Conservation (phyloP, 306 rosid genomes). For the Clitoria ternatea region DNA sequence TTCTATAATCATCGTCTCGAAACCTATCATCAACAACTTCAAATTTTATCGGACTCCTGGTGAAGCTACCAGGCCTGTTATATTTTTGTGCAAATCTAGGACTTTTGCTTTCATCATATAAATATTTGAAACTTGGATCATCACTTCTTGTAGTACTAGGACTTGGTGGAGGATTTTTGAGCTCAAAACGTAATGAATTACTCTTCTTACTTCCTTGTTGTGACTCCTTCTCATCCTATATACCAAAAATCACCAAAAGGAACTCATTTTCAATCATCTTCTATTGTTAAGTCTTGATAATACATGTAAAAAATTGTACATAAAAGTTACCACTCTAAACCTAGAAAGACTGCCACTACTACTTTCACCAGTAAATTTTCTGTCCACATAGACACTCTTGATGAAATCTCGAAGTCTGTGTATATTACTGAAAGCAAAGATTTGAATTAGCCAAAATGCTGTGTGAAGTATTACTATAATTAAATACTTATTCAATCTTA, state of each 20-base stretch:
- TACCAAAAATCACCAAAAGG: not conserved
- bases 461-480: not conserved
- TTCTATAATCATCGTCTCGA: conserved; percentile 44
- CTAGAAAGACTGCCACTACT: conserved; percentile 34
- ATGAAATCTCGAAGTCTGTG: conserved; percentile 67
- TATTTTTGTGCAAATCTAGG: conserved; percentile 46
- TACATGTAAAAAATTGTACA: not conserved
- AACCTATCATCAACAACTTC: conserved; percentile 89
- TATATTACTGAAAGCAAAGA: conserved; percentile 55
- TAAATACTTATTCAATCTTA: not conserved
- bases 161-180: conserved; percentile 31
- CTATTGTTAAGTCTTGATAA: not conserved
- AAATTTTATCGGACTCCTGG: conserved; percentile 47
- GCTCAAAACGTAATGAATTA: conserved; percentile 31
- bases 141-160: conserved; percentile 35
- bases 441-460: conserved; percentile 27
- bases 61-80: conserved; percentile 36
- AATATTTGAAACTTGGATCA: conserved; percentile 32
- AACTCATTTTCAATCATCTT: conserved; percentile 1
- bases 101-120: conserved; percentile 68
- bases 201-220: conserved; percentile 36
- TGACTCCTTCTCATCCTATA: conserved; percentile 53
- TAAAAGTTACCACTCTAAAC: conserved; percentile 57
- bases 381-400: conserved; percentile 64
- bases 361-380: conserved; percentile 65